Evolutionary conservation across 1,139 yeast genomes (phyloP), one percentile per base, ranked within the genome.

Genomic region (Hansenula sp.): DNA sequence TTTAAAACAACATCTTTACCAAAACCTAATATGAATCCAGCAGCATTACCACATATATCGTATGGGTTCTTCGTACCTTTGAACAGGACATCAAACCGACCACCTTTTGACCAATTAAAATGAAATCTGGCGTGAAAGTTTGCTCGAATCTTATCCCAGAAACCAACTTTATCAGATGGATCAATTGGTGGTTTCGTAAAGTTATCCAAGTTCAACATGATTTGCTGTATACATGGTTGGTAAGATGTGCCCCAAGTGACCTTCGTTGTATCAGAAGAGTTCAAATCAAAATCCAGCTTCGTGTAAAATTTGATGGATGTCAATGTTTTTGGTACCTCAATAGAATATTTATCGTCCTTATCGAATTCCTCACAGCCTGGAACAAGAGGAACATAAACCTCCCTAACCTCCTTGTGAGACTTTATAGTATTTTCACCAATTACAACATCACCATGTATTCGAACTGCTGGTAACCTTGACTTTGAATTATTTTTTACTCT

Each of bases 221-320:
- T 74, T 52, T 89, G 93, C 52, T 89, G 91, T 34, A 91, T 75
- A 1, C 90, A 94, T 33, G 96, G 91, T 55, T 83, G 89, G 57
- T 83, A 84, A 0, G 90, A 84, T 32, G 84, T 82, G 27, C 96
- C 95, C 96, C 96, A 90, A 0, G 88, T 79, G 36, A 88, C 79
- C 32, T 87, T 69, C 0, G 94, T 79, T 0, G 93, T 82, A 9
- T 65, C 62, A 17, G 70, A 67, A 0, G 95, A 76, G 45, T 73
- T 70, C 35, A 86, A 72, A 15, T 69, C 71, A 47, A 87, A 72
- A 12, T 69, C 65, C 50, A 89, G 60, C 46, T 82, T 82, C 0
- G 90, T 76, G 57, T 71, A 88, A 45, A 86, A 66, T 59, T 91
- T 90, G 36, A 89, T 81, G 0, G 94, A 72, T 0, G 95, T 77